Evolutionary conservation across 129 eudicot species (phyloP), one percentile per base, ranked within the genome.

Genomic region (Arctium lappa): DNA sequence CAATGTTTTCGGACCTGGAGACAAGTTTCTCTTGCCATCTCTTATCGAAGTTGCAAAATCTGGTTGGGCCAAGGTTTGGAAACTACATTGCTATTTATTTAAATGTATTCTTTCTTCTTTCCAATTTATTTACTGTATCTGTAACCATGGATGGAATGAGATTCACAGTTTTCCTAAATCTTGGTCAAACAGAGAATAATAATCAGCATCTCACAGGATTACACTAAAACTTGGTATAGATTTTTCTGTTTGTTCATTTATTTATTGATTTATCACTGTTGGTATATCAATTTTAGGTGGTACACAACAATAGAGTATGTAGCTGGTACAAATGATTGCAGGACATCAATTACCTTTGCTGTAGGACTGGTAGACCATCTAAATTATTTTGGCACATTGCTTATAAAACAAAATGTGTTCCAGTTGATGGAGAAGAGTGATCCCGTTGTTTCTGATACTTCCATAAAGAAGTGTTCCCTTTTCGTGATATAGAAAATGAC

Each of bases 1-100:
- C 86, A 91, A 88, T 88, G 90, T 92, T 68, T 92, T 95, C 74
- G 98, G 98, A 40, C 98, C 97, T 78, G 91, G 88, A 63, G 97
- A 95, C 83, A 82, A 86, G 63, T 72, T 86, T 31, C 82, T 95
- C 31, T 78, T 92, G 77, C 97, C 94, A 32, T 86, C 76, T 73
- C 78, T 95, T 69, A 85, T 95, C 38, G 88, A 86, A 69, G 85
- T 87, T 80, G 97, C 92, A 62, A 91, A 86, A 77, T 89, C 97
- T 81, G 83, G 88, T 72, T 91, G 93, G 94, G 91, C 86, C 31
- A 95, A 91, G 97, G 98, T 95, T 56, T 34, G 92, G 9, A 77
- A 85, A 30, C 75, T 89, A 29, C 36, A 44, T 80, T 15, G 16
- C 7, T 53, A 42, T 66, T 40, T 74, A 30, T 34, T 82, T 81